Conservation (phyloP, 2,329 filamentous ascomycete genomes). For the Diaporthe citri region DNA sequence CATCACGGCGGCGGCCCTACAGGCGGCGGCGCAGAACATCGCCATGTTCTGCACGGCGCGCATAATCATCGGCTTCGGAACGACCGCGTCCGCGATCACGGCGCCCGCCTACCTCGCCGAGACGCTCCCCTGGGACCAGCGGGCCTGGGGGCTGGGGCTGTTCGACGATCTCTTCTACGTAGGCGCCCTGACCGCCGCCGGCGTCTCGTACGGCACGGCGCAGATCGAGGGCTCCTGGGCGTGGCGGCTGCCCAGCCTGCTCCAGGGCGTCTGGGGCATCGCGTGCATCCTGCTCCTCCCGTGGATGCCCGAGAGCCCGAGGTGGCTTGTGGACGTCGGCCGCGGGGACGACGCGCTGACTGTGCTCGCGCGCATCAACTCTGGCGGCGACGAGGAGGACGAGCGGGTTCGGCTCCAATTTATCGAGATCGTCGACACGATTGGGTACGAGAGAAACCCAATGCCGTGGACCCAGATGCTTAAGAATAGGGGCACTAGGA, state of each 20-base stretch:
- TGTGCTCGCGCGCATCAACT: constrained; percentile 58
- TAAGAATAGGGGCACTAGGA: constrained; percentile 44
- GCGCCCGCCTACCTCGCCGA: constrained; percentile 63
- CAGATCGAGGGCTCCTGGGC: constrained; percentile 56
- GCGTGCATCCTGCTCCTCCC: constrained; percentile 53
- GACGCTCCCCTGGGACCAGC: constrained; percentile 58
- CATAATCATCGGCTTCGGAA: constrained; percentile 62
- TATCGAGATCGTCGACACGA: constrained; percentile 44
- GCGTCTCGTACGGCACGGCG: constrained; percentile 58
- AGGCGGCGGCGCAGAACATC: constrained; percentile 62
- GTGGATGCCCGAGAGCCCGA: constrained; percentile 60
- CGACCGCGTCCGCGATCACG: constrained; percentile 56
- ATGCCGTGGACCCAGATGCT: constrained; percentile 48
- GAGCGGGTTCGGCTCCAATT: constrained; percentile 48
- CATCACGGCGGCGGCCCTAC: constrained; percentile 58
- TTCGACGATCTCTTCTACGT: constrained; percentile 50
- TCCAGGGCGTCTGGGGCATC: constrained; percentile 49
- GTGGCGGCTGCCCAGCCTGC: constrained; percentile 55
- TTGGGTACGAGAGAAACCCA: constrained; percentile 44
- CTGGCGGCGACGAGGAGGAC: constrained; percentile 56
- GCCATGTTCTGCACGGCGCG: constrained; percentile 63
- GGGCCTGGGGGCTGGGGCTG: constrained; percentile 57
- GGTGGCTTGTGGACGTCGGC: constrained; percentile 59
- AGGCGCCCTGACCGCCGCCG: constrained; percentile 57
- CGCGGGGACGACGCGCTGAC: constrained; percentile 55